Evolutionary conservation across 2,329 filamentous ascomycete genomes (phyloP).

Genomic region (Xylariales sp.): DNA sequence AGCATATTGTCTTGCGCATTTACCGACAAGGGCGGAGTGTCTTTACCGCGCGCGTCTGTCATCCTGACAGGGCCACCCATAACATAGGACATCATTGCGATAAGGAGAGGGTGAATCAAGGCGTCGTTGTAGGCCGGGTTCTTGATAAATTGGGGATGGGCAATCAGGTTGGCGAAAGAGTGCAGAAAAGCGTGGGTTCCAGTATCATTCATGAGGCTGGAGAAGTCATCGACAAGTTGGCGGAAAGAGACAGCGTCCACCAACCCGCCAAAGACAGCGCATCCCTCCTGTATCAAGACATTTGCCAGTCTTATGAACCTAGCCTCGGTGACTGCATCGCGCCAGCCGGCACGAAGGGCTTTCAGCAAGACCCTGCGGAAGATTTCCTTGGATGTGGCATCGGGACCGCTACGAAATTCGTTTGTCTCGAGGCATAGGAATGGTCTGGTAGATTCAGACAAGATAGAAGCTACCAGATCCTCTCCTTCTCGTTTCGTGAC

Average conservation of each 20-base stretch:
- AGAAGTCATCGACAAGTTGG: neutral
- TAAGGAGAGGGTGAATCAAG: slow-evolving; percentile 1
- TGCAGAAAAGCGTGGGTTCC: neutral
- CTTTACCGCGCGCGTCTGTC: neutral
- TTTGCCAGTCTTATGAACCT: neutral
- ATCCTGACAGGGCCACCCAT: slow-evolving; percentile 1
- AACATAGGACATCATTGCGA: neutral
- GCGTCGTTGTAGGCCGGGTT: neutral
- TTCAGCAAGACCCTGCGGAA: neutral
- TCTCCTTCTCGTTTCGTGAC: no score
- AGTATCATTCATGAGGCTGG: neutral
- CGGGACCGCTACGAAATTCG: no score
- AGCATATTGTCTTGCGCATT: slow-evolving; percentile 7
- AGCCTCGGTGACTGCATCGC: neutral
- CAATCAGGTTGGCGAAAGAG: neutral
- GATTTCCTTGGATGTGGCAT: no score
- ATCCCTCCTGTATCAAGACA: neutral
- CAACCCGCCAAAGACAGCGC: neutral
- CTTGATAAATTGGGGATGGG: neutral
- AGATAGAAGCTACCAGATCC: no score
- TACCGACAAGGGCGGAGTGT: neutral
- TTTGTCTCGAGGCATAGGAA: no score
- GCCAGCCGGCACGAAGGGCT: neutral
- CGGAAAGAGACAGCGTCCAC: neutral
- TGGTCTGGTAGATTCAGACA: no score